Evolutionary conservation across 2,329 filamentous ascomycete genomes (phyloP).

Genomic region (Xylaria arbuscula): DNA sequence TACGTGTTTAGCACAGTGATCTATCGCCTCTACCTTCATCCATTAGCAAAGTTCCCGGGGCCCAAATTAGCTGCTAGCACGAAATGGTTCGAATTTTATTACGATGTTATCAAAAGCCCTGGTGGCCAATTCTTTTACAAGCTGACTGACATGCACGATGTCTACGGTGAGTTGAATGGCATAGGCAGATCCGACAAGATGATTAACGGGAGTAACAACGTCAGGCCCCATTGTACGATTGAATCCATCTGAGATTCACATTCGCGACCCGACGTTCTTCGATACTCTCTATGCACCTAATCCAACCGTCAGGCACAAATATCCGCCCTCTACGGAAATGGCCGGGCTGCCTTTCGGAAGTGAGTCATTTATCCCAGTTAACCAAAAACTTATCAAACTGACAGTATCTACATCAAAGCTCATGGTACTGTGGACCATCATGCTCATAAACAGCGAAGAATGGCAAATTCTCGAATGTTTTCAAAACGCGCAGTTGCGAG

Average conservation of each 20-base stretch:
- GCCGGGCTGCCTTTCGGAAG: constrained; percentile 3
- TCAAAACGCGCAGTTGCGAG: constrained; percentile 12
- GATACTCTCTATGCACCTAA: constrained; percentile 3
- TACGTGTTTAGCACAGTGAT: neutral
- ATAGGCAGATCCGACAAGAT: neutral
- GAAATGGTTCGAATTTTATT: constrained; percentile 31
- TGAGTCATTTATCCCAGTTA: neutral
- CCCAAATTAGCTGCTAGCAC: constrained; percentile 23
- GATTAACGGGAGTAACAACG: neutral
- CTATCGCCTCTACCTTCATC: constrained; percentile 26
- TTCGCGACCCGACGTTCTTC: constrained; percentile 7
- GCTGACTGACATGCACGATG: constrained; percentile 12
- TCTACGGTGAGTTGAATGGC: neutral
- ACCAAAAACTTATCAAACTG: neutral
- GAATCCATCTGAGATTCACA: constrained; percentile 8
- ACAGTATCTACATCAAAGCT: neutral
- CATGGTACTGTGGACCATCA: constrained; percentile 6
- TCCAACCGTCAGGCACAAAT: constrained; percentile 11
- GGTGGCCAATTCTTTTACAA: constrained; percentile 21
- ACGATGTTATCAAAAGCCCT: constrained; percentile 18
- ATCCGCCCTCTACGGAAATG: constrained; percentile 2
- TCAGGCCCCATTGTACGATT: constrained; percentile 7
- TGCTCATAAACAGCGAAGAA: constrained; percentile 3
- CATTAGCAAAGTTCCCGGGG: constrained; percentile 30
- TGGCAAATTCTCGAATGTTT: constrained; percentile 11